These are phyloP conservation scores for Trichoderma reesei DNA, from an alignment of 495 filamentous ascomycete genomes.

Conservation along the genomic window DNA sequence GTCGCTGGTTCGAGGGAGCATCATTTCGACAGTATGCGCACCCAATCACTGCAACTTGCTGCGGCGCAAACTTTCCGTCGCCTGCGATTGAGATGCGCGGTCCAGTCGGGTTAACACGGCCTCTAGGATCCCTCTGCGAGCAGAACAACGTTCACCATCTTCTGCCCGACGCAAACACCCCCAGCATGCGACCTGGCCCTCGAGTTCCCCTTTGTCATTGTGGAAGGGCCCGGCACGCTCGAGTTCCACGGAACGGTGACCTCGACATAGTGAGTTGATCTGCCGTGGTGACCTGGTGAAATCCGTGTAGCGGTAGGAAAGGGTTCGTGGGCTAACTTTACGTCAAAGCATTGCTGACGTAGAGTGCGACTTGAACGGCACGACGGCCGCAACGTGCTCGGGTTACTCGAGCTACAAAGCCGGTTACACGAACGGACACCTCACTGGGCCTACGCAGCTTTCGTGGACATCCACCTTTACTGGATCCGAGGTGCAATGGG, in stretches of 20 bases:
- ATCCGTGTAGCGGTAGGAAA: not conserved
- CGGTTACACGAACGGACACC: slow-evolving; percentile 16
- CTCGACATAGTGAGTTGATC: slow-evolving; percentile 19
- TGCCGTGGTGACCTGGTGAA: not conserved
- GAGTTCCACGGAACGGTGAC: slow-evolving; percentile 19
- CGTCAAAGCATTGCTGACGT: slow-evolving; percentile 24
- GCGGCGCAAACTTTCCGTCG: too few species aligned
- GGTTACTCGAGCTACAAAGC: slow-evolving; percentile 20
- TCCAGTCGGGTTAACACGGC: not conserved
- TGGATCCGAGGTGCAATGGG: slow-evolving; percentile 26
- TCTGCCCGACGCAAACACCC: slow-evolving; percentile 25
- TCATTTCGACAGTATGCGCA: slow-evolving; percentile 25
- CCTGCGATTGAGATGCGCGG: not conserved
- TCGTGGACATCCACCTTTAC: slow-evolving; percentile 25
- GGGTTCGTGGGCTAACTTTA: not conserved
- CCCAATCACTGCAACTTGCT: not conserved
- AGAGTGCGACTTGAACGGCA: slow-evolving; percentile 24
- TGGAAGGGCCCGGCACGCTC: slow-evolving; percentile 27
- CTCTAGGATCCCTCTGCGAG: slow-evolving; percentile 8
- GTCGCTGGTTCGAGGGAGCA: slow-evolving; percentile 26
- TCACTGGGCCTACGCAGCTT: slow-evolving; percentile 24
- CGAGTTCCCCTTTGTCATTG: slow-evolving; percentile 29
- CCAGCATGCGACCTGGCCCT: slow-evolving; percentile 18
- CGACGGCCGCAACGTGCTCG: slow-evolving; percentile 29
- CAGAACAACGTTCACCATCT: slow-evolving; percentile 30